Evolutionary conservation across 345 rosid genomes (phyloP), one percentile per base, ranked within the genome.

Genomic region (Pistacia atlantica): DNA sequence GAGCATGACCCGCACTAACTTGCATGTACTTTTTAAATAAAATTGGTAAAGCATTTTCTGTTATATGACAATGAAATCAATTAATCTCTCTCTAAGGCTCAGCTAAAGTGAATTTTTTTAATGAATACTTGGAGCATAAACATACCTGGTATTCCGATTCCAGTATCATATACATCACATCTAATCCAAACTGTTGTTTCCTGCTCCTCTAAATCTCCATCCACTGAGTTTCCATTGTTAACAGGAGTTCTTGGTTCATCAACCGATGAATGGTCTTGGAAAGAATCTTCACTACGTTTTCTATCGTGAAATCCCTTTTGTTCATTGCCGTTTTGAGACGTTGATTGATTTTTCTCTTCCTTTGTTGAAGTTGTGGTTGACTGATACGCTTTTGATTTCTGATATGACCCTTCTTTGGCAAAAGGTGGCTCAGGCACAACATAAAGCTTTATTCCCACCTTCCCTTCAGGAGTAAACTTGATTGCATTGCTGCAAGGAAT

Each of bases 81-180:
- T 56, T 20, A 69, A 69, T 81, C 46, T 42, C 8, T 42, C 46
- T 42, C 8, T 42, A 42, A 42, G 46, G 46, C 9, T 5, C 16
- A 31, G 20, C 1, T 31, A 22, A 66, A 72, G 25, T n/a, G 55
- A 57, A 71, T 46, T 48, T 74, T 74, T 45, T 28, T 49, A 37
- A 38, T 37, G 6, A 33, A 37, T 54, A 55, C 16, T 31, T 52
- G 38, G 8, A 63, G 20, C 62, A 61, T 71, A 2, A 37, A 55
- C 33, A 48, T 83, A 86, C 99, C 98, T 82, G 99, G 99, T 77
- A 95, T 95, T 84, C 99, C 98, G 48, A 95, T 95, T 78, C 99
- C 97, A 46, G 97, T 91, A 83, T 96, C 99, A 75, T 86, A 86
- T 33, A 96, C 98, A 57, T 96, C 98, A 28, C 99, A 96, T 49